These are phyloP conservation scores for Metschnikowia sp. DNA, from an alignment of 805 yeast species.

Conservation along the genomic window DNA sequence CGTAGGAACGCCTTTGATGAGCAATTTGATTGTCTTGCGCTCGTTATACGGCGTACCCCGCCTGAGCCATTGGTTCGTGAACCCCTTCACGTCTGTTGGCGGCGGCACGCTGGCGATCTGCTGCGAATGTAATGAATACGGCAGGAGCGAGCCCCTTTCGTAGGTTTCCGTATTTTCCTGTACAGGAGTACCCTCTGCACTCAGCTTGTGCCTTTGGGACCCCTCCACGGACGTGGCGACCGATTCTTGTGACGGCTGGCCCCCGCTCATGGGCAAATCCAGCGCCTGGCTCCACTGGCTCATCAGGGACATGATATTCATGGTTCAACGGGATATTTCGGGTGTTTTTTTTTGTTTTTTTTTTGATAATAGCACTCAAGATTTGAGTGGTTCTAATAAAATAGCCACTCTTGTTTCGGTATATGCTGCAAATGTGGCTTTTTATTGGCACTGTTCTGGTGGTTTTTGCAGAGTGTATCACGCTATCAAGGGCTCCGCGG, in stretches of 20 bases:
- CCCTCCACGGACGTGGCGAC: constrained; percentile 4
- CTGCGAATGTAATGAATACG: neutral
- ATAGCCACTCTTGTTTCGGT: too few relatives aligned
- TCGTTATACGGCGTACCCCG: constrained; percentile 1
- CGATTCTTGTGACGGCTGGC: constrained; percentile 10
- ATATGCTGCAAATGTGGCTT: too few relatives aligned
- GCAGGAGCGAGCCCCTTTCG: neutral
- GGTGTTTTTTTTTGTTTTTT: too few relatives aligned
- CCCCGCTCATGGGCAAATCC: constrained; percentile 6
- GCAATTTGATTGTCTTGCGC: constrained; percentile 27
- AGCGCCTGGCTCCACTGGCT: constrained; percentile 12
- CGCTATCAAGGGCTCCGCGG: too few relatives aligned
- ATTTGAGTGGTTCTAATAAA: too few relatives aligned
- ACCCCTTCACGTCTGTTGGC: constrained; percentile 3
- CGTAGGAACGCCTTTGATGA: constrained; percentile 27
- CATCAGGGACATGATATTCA: constrained; percentile 11
- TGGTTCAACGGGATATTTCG: neutral
- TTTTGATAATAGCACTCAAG: too few relatives aligned
- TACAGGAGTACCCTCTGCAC: neutral
- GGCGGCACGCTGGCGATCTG: neutral
- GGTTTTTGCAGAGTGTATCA: too few relatives aligned
- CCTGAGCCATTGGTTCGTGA: constrained; percentile 8
- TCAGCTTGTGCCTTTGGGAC: constrained; percentile 1
- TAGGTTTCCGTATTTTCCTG: neutral
- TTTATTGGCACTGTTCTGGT: too few relatives aligned